Evolutionary conservation across 2,329 filamentous ascomycete genomes (phyloP).

Genomic region (Coniella lustricola): DNA sequence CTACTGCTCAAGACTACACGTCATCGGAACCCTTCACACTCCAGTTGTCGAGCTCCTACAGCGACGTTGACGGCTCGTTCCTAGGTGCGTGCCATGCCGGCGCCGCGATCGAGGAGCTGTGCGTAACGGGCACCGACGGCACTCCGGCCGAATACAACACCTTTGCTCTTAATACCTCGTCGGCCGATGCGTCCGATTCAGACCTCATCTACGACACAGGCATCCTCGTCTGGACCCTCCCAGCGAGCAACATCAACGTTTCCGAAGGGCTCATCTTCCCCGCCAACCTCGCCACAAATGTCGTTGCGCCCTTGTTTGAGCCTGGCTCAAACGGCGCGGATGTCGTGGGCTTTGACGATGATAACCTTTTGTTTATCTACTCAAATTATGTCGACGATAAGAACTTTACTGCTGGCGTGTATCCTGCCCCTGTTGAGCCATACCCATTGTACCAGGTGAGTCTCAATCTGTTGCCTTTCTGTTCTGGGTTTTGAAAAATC

Average conservation of each 20-base stretch:
- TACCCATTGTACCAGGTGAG: conserved; percentile 22
- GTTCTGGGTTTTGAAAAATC: background rate
- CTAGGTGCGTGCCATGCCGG: conserved; percentile 28
- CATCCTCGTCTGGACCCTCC: conserved; percentile 25
- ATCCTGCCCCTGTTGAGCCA: conserved; percentile 12
- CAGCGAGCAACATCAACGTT: conserved; percentile 12
- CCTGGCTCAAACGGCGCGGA: conserved; percentile 9
- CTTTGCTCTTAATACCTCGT: conserved; percentile 30
- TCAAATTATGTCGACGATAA: conserved; percentile 22
- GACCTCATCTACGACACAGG: conserved; percentile 19
- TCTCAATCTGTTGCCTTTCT: no score
- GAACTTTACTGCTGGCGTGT: conserved; percentile 19
- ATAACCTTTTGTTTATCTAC: conserved; percentile 23
- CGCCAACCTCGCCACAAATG: conserved; percentile 23
- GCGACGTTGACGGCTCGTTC: conserved; percentile 26
- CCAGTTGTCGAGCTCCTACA: conserved; percentile 22
- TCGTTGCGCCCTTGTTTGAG: conserved; percentile 25
- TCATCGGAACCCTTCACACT: conserved; percentile 29
- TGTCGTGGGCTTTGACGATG: conserved; percentile 25
- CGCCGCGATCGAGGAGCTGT: conserved; percentile 28
- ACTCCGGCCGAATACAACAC: conserved; percentile 17
- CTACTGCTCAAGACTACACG: conserved; percentile 24
- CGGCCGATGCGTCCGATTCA: conserved; percentile 8
- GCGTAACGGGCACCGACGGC: conserved; percentile 19
- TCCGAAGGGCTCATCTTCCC: conserved; percentile 20